Evolutionary conservation across 2,329 filamentous ascomycete species (phyloP), one percentile per base, ranked within the genome.

Genomic region (Onygenales sp.): DNA sequence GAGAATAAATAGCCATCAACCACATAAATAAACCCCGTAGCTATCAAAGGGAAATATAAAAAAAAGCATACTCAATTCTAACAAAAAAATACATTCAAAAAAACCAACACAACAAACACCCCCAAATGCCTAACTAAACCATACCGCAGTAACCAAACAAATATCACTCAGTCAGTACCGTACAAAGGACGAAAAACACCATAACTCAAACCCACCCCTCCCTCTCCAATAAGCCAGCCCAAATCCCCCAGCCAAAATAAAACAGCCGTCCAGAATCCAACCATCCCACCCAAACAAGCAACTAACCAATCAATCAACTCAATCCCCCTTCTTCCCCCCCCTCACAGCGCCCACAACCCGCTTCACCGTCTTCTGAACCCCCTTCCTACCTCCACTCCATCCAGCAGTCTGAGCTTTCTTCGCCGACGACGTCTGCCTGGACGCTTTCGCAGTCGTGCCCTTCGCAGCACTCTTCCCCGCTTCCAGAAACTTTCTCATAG

Each of bases 1-100:
- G 17, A 17, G 17, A 17, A 17, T 17, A 17, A 17, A 17, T 17
- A 17, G 17, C 72, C 61, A 80, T 70, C 21, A 27, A 4, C 14
- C 14, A 14, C 14, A 14, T 14, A 14, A 14, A 14, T 14, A 14
- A 14, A 14, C 14, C 14, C 14, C 14, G 14, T 14, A 14, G 17
- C 72, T 61, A 80, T 70, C 21, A 27, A 4, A 27, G 21, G 4
- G 21, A 27, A 27, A 27, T 17, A 17, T 17, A 27, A 27, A 3
- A 27, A 27, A 27, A 27, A 27, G 21, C 21, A 27, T 3, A 27
- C 21, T 27, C 21, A 4, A 27, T 27, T 27, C 21, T 4, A 27
- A 27, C 21, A 27, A 27, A 27, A 27, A 27, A 27, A 27, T 27
- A 27, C 21, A 27, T 27, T 27, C 21, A 27, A 27, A 27, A 3